Percentiles rank a stretch among this genome's conserved stretches.
Conservation (phyloP, 805 yeast species). For the Teunomyces kruisii region DNA sequence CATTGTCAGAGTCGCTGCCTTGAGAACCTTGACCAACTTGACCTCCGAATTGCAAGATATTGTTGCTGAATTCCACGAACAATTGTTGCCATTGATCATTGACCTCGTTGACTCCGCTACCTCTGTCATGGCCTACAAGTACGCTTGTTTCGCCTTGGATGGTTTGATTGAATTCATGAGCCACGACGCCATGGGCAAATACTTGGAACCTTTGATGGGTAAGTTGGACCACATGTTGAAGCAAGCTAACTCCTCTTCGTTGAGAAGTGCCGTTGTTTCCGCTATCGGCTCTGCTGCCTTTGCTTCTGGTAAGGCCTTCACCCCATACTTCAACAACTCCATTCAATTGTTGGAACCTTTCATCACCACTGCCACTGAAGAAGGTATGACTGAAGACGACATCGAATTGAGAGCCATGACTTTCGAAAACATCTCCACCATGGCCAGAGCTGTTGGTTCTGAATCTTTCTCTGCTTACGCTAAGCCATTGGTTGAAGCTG, state of each 20-base stretch:
- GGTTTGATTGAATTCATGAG: slow-evolving; percentile 89
- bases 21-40: slow-evolving; percentile 74
- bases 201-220: slow-evolving; percentile 87
- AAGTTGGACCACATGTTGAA: slow-evolving; percentile 82
- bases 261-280: slow-evolving; percentile 80
- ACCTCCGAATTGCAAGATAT: slow-evolving; percentile 83
- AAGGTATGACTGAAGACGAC: slow-evolving; percentile 84
- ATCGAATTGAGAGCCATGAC: slow-evolving; percentile 89
- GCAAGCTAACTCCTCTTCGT: slow-evolving; percentile 69
- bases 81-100: slow-evolving; percentile 82
- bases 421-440: slow-evolving; percentile 88
- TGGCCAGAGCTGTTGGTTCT: slow-evolving; percentile 96
- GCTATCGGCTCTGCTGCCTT: slow-evolving; percentile 97
- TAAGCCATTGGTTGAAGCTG: slow-evolving; percentile 83
- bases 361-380: slow-evolving; percentile 64
- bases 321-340: slow-evolving; percentile 82
- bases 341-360: slow-evolving; percentile 80
- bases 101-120: slow-evolving; percentile 84
- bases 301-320: slow-evolving; percentile 85
- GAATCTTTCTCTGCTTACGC: slow-evolving; percentile 84
- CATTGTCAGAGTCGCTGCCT: slow-evolving; percentile 81
- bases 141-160: slow-evolving; percentile 89
- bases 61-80: slow-evolving; percentile 80
- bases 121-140: slow-evolving; percentile 79
- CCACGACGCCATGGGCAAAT: slow-evolving; percentile 76